A percentile compares a stretch with the other conserved stretches of the same genome.
Conservation (phyloP, 2,329 filamentous ascomycete species). For the Colletotrichum sp. region DNA sequence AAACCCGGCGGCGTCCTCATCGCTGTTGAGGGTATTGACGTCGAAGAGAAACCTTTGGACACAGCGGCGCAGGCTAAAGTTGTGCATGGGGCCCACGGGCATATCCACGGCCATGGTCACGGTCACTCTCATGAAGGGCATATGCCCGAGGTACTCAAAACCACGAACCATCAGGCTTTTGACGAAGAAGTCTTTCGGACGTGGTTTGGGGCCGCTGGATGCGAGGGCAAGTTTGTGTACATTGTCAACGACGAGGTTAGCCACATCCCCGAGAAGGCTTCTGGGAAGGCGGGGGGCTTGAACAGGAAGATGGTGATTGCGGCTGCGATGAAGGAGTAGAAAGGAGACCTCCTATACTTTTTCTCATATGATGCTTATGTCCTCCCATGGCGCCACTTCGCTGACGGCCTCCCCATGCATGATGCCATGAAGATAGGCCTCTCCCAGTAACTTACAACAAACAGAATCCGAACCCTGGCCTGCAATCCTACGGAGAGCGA, state of each 20-base stretch:
- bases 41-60: background rate
- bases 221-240: constrained; percentile 31
- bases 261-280: constrained; percentile 4
- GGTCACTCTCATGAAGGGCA: background rate
- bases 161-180: constrained; percentile 27
- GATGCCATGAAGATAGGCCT: constrained; percentile 9
- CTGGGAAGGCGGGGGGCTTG: background rate
- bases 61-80: constrained; percentile 21
- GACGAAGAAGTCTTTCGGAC: constrained; percentile 23
- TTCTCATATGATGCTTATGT: background rate
- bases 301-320: constrained; percentile 10
- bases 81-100: background rate
- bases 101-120: background rate
- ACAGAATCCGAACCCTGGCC: background rate
- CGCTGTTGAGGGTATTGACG: constrained; percentile 32
- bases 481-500: background rate
- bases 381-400: background rate
- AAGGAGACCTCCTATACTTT: background rate
- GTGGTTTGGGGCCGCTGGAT: constrained; percentile 43
- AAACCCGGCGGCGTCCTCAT: constrained; percentile 33
- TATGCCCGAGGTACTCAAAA: constrained; percentile 13
- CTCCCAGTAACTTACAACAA: background rate
- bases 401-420: constrained; percentile 7
- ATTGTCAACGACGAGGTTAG: constrained; percentile 10
- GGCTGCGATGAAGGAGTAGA: background rate